A percentile compares a stretch with the other conserved stretches of the same genome.
These are phyloP conservation scores for Arthroderma sp. DNA, from an alignment of 2,329 filamentous ascomycete species.

Conservation along the genomic window DNA sequence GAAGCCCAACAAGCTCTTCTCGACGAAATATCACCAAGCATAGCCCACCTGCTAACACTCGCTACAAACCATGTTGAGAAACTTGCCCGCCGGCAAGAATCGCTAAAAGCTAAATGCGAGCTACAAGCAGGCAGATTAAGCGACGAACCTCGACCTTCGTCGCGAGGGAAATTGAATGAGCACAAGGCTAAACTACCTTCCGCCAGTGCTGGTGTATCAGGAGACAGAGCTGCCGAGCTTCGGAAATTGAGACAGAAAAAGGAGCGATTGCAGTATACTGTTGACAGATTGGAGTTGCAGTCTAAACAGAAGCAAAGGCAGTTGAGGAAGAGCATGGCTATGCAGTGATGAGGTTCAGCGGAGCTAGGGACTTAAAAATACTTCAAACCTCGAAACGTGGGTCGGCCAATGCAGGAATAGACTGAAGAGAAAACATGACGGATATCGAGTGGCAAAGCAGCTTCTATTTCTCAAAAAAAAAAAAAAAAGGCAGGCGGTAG, in stretches of 20 bases:
- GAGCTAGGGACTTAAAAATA: no score
- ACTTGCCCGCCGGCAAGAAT: constrained; percentile 68
- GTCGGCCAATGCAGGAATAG: no score
- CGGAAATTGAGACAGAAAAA: constrained; percentile 65
- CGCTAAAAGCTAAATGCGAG: constrained; percentile 68
- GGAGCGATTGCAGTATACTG: constrained; percentile 72
- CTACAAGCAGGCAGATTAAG: constrained; percentile 62
- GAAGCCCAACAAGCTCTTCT: constrained; percentile 72
- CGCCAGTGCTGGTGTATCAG: constrained; percentile 8
- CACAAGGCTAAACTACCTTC: constrained; percentile 12
- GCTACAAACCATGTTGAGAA: constrained; percentile 76
- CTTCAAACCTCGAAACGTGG: no score
- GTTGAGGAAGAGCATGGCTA: constrained; percentile 59
- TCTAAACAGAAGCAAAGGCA: constrained; percentile 64
- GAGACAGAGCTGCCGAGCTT: constrained; percentile 44
- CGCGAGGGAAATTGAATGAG: constrained; percentile 8
- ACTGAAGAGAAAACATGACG: no score
- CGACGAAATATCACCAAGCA: constrained; percentile 80
- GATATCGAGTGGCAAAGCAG: no score
- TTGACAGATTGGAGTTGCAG: constrained; percentile 74
- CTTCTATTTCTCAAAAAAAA: no score
- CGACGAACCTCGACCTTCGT: constrained; percentile 24
- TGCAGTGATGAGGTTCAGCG: constrained; percentile 19
- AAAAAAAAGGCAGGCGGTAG: no score
- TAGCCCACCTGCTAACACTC: constrained; percentile 62